A percentile compares a stretch with the other conserved stretches of the same genome.
Conservation (phyloP, 2,329 filamentous ascomycete genomes). For the Fusarium virguliforme region DNA sequence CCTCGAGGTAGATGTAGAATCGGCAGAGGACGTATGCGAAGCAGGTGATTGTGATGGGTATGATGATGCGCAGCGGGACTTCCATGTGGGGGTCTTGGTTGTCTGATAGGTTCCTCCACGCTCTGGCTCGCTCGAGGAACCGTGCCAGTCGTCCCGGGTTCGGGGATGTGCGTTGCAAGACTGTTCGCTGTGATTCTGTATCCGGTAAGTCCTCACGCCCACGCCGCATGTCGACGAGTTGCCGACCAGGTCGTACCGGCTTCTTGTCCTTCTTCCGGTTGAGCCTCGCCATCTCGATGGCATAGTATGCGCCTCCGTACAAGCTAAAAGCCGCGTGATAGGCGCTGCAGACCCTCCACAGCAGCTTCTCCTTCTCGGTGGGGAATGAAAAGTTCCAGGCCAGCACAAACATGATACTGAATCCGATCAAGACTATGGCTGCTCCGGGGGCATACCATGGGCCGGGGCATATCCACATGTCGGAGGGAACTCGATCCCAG, state of each 20-base stretch:
- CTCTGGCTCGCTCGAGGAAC: neutral
- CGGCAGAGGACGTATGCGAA: constrained; percentile 21
- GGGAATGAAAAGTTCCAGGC: constrained; percentile 53
- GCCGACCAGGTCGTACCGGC: neutral
- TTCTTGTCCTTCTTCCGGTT: neutral
- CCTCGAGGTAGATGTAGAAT: constrained; percentile 22
- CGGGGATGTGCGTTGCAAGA: neutral
- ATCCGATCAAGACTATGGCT: constrained; percentile 20
- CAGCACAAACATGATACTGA: constrained; percentile 40
- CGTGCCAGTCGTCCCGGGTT: too few species aligned
- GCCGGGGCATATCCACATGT: constrained; percentile 30
- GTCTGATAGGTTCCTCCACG: constrained; percentile 9
- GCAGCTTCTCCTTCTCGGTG: constrained; percentile 32
- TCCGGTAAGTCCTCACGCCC: neutral
- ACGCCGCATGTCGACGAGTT: neutral
- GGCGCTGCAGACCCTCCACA: constrained; percentile 45
- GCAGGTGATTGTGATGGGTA: constrained; percentile 4
- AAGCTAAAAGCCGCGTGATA: constrained; percentile 34
- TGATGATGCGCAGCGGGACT: constrained; percentile 7
- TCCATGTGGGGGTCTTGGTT: constrained; percentile 17
- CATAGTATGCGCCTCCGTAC: constrained; percentile 11
- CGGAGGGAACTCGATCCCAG: constrained; percentile 49
- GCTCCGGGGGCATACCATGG: constrained; percentile 14
- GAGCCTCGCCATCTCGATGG: neutral
- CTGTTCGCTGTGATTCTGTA: neutral